Evolutionary conservation across 768 basidiomycete species (phyloP), one percentile per base, ranked within the genome.

Genomic region (Boletus reticulatus): DNA sequence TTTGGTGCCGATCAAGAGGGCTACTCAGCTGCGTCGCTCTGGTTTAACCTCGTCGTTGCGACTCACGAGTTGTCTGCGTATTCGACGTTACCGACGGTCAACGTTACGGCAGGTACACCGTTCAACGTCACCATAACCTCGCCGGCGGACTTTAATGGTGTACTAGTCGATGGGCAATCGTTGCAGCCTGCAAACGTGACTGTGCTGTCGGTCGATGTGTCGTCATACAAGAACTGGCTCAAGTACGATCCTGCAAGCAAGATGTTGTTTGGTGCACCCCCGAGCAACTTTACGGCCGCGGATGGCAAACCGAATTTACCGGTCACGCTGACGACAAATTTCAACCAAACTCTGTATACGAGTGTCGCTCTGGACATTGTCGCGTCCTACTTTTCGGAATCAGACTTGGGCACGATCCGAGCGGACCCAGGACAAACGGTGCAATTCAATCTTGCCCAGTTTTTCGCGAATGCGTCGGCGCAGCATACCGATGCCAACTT

Each of bases 1-100:
- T 78, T 82, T 62, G 91, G 81, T 6, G 87, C 89, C 43, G 91
- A 93, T 61, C 77, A 82, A 58, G 76, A 80, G 62, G 92, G 91
- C 7, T 92, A 87, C 63, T 82, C 82, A 12, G 85, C 88, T 38
- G 73, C 73, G 10, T 72, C 70, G 17, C 69, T 87, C 22, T 74
- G 78, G 11, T 94, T 96, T 68, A 76, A 80, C 63, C 62, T 95
- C 32, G 77, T 87, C 47, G 73, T 93, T 34, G 83, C 89, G 3
- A 68, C 75, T 19, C 85, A 92, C 66, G 87, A 93, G 53, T 73
- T 95, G 53, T 83, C 83, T 43, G 61, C 75, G 8, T 67, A 71
- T 12, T 48, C 67, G 13, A 67, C 80, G 38, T 78, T 89, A 17
- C 81, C 84, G 12, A 82, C 82, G 8, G 78, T 92, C 69, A 94